phyloP scores from a whole-genome alignment of 768 basidiomycete genomes.

The Lactarius vividus region DNA sequence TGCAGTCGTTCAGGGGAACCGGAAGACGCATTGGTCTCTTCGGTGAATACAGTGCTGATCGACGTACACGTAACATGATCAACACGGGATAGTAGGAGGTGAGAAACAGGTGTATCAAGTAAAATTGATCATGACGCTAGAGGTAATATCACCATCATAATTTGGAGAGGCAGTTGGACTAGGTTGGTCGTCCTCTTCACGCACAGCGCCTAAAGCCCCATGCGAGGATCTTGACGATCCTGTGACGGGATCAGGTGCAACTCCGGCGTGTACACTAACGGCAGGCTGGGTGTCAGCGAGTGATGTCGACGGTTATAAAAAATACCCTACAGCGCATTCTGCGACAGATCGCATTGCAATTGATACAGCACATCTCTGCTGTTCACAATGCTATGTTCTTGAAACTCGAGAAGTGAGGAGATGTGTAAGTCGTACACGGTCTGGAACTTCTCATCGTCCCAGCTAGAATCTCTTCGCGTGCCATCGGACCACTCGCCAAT shows the following conservation, averaged over 20 bases:
- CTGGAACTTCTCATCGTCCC: background rate
- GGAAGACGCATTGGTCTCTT: background rate
- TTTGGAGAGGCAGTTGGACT: background rate
- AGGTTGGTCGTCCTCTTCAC: too few species aligned
- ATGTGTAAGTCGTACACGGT: background rate
- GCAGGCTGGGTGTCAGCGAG: background rate
- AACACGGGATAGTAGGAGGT: background rate
- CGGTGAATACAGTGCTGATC: background rate
- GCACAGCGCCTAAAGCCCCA: too few species aligned
- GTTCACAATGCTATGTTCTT: background rate
- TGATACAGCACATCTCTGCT: background rate
- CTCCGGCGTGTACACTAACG: slow-evolving; percentile 1
- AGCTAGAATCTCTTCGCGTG: background rate
- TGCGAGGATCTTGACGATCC: background rate
- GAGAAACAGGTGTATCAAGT: background rate
- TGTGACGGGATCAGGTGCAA: background rate
- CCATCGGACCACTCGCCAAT: slow-evolving; percentile 1
- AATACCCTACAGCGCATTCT: background rate
- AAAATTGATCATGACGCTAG: background rate
- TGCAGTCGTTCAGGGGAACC: background rate
- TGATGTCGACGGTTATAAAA: background rate
- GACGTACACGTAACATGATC: background rate
- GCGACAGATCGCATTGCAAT: background rate
- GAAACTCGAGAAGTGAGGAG: background rate
- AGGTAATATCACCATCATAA: background rate